phyloP scores from a whole-genome alignment of 306 rosid genomes.

The Alnus rubra region DNA sequence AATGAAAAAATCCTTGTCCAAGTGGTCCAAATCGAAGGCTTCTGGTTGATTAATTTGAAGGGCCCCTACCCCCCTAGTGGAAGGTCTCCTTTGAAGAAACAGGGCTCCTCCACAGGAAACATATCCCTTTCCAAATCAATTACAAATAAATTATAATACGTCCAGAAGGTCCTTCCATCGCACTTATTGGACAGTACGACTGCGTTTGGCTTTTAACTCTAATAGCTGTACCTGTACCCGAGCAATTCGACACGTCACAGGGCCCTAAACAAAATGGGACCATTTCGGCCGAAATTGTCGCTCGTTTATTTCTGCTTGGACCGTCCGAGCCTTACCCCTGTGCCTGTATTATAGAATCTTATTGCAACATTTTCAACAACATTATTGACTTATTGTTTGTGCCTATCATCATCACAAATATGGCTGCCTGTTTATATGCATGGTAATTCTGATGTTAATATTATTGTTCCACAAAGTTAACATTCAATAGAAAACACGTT shows the following conservation, averaged over 20 bases:
- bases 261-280: neutral
- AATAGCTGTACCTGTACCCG: neutral
- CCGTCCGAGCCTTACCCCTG: neutral
- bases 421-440: too few species aligned
- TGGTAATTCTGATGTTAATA: too few species aligned
- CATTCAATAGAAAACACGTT: too few species aligned
- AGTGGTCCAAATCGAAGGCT: too few species aligned
- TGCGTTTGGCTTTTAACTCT: neutral
- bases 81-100: slow-evolving; percentile 67
- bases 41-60: too few species aligned
- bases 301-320: neutral
- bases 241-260: neutral
- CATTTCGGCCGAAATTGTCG: neutral
- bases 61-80: too few species aligned
- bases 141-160: neutral
- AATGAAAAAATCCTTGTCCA: too few species aligned
- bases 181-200: slow-evolving; percentile 26
- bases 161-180: slow-evolving; percentile 22
- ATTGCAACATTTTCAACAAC: neutral
- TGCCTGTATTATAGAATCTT: neutral
- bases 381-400: neutral
- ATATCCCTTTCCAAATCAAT: slow-evolving; percentile 24
- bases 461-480: too few species aligned
- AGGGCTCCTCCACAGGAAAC: slow-evolving; percentile 55
- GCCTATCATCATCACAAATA: neutral